phyloP scores from a whole-genome alignment of 1,139 yeast genomes.

The Wickerhamomyces sp. region DNA sequence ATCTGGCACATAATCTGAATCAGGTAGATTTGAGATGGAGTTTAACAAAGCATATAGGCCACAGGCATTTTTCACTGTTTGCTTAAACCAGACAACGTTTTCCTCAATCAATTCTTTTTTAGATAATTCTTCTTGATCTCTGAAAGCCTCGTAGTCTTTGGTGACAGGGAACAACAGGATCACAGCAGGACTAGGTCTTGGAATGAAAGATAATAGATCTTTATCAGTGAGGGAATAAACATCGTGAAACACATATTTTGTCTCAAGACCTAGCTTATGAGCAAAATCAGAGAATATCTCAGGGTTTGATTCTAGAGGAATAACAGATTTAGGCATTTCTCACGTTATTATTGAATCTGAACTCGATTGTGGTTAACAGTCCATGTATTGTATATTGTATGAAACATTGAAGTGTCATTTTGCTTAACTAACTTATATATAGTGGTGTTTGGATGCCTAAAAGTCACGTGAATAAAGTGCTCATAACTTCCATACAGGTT shows the following conservation, averaged over 20 bases:
- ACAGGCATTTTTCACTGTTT: conserved; percentile 85
- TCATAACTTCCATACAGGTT: background rate
- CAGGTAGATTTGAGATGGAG: conserved; percentile 57
- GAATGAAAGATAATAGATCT: conserved; percentile 71
- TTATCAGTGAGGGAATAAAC: conserved; percentile 81
- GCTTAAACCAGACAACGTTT: conserved; percentile 65
- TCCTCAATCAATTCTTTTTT: background rate
- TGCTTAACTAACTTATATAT: too few relatives aligned
- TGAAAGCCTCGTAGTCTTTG: conserved; percentile 43
- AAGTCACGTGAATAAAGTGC: background rate
- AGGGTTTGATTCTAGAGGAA: conserved; percentile 91
- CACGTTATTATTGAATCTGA: background rate
- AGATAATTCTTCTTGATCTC: conserved; percentile 10
- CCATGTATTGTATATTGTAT: too few relatives aligned
- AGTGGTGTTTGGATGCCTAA: background rate
- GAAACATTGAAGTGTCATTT: background rate
- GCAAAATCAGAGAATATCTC: conserved; percentile 74
- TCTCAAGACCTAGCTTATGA: conserved; percentile 59
- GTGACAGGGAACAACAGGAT: conserved; percentile 81
- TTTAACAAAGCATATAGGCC: conserved; percentile 89
- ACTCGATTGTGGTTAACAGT: too few relatives aligned
- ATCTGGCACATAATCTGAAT: conserved; percentile 28
- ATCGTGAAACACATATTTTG: conserved; percentile 64
- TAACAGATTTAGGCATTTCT: conserved; percentile 38
- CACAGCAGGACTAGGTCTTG: conserved; percentile 75